Percentiles rank a stretch among this genome's conserved stretches.
These are phyloP conservation scores for Dothideomycetes sp. DNA, from an alignment of 2,329 filamentous ascomycete species.

Conservation along the genomic window DNA sequence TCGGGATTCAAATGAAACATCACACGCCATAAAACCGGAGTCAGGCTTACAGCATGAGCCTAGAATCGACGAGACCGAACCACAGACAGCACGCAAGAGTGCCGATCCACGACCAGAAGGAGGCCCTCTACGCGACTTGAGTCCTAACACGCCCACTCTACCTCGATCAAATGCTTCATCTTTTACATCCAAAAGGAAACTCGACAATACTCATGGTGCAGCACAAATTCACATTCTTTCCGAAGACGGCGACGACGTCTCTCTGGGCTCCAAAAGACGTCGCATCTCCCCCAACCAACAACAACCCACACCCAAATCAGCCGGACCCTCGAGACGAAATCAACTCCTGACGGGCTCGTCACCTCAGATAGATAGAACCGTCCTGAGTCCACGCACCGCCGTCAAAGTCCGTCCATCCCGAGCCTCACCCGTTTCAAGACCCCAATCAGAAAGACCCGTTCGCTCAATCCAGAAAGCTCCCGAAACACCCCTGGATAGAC, in stretches of 20 bases:
- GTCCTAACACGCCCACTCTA: conserved; percentile 17
- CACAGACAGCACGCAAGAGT: conserved; percentile 3
- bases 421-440: no score
- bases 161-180: conserved; percentile 12
- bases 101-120: neutral
- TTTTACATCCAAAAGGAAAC: conserved; percentile 1
- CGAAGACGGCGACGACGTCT: conserved; percentile 12
- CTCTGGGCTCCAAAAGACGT: conserved; percentile 1
- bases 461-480: no score
- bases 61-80: no score
- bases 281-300: neutral
- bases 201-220: conserved; percentile 8
- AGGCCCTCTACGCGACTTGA: conserved; percentile 17
- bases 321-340: conserved; percentile 2
- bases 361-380: conserved; percentile 5
- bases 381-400: conserved; percentile 8
- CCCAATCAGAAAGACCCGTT: no score
- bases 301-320: neutral
- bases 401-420: neutral
- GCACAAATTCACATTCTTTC: conserved; percentile 9
- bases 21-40: no score
- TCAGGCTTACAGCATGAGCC: no score
- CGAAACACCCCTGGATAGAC: no score
- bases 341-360: conserved; percentile 4
- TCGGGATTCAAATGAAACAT: no score